Evolutionary conservation across 2,329 filamentous ascomycete genomes (phyloP).

Genomic region (Cyphellophora attinorum): DNA sequence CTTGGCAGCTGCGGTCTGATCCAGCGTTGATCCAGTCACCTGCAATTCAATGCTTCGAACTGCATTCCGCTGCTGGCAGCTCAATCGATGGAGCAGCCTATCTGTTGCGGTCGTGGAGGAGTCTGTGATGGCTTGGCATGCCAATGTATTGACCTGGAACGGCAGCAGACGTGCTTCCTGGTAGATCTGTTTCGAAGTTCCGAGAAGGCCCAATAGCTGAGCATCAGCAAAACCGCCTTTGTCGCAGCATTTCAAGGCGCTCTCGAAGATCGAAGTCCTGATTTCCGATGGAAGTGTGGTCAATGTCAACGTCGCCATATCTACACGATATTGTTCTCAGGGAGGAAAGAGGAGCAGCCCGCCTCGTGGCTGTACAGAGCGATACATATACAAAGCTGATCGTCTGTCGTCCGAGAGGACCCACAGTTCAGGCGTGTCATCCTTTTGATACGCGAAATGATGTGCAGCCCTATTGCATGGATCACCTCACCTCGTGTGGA

Average conservation of each 20-base stretch:
- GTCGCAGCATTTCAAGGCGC: slow-evolving; percentile 6
- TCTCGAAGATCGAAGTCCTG: slow-evolving; percentile 4
- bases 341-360: too few species aligned
- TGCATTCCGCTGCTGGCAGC: not conserved
- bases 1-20: not conserved
- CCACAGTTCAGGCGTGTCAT: too few species aligned
- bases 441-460: too few species aligned
- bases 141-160: slow-evolving; percentile 5
- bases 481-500: too few species aligned
- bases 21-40: not conserved
- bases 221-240: slow-evolving; percentile 1
- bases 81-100: not conserved
- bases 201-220: not conserved
- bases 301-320: not conserved
- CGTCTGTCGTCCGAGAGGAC: too few species aligned
- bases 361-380: too few species aligned
- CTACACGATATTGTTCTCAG: too few species aligned
- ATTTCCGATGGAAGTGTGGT: slow-evolving; percentile 5
- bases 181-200: slow-evolving; percentile 6
- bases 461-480: too few species aligned
- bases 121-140: slow-evolving; percentile 2
- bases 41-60: not conserved
- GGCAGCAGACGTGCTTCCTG: slow-evolving; percentile 5
- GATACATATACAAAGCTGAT: too few species aligned
- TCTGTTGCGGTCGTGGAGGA: slow-evolving; percentile 4